Conservation (phyloP, 768 basidiomycete species). For the Boletus sp. region DNA sequence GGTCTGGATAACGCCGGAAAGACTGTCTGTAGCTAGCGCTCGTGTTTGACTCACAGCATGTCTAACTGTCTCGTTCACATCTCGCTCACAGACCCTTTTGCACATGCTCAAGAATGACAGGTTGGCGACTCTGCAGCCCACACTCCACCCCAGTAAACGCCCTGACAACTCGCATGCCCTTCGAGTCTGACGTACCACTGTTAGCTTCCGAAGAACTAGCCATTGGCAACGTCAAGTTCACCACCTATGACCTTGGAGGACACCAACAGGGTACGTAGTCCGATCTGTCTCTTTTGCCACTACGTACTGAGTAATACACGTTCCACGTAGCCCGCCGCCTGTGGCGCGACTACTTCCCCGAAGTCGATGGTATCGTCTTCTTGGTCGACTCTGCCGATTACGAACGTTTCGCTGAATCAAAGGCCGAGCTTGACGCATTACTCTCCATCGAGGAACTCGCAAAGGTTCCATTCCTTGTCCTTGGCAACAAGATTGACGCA, state of each 20-base stretch:
- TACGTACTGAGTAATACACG: neutral
- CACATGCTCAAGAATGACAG: slow-evolving; percentile 99
- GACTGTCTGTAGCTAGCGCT: slow-evolving; percentile 58
- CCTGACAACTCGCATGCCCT: neutral
- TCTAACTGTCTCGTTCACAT: too few species aligned
- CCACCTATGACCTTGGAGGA: slow-evolving; percentile 96
- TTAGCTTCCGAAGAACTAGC: slow-evolving; percentile 97
- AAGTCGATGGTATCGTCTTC: slow-evolving; percentile 98
- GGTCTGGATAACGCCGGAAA: slow-evolving; percentile 99
- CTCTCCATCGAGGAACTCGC: slow-evolving; percentile 92
- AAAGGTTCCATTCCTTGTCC: slow-evolving; percentile 96
- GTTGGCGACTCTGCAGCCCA: slow-evolving; percentile 95
- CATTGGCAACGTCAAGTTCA: slow-evolving; percentile 99
- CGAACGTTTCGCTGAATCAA: slow-evolving; percentile 94
- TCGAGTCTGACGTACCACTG: slow-evolving; percentile 7
- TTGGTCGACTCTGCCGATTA: slow-evolving; percentile 96
- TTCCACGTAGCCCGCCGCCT: slow-evolving; percentile 76
- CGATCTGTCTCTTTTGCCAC: neutral
- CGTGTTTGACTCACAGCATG: neutral
- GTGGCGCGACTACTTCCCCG: slow-evolving; percentile 99
- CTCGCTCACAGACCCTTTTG: slow-evolving; percentile 67
- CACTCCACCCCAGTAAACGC: slow-evolving; percentile 92
- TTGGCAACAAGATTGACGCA: slow-evolving; percentile 99
- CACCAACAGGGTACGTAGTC: slow-evolving; percentile 80
- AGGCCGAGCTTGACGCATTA: slow-evolving; percentile 94